Evolutionary conservation across 2,329 filamentous ascomycete genomes (phyloP).

Genomic region (Monilinia laxa): DNA sequence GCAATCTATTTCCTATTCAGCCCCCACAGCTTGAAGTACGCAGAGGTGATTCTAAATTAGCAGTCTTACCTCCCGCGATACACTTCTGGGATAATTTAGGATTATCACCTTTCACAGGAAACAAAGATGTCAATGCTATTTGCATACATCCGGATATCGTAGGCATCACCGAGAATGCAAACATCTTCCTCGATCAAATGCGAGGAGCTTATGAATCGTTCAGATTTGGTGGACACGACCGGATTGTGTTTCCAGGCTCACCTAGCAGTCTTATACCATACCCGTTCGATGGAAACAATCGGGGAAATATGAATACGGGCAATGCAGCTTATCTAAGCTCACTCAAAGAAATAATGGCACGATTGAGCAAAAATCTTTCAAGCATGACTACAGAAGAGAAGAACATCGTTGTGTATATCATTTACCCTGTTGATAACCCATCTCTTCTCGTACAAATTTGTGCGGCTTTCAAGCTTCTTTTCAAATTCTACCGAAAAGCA

Average conservation of each 20-base stretch:
- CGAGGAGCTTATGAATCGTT: constrained; percentile 71
- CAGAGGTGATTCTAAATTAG: constrained; percentile 66
- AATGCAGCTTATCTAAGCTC: constrained; percentile 30
- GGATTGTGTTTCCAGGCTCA: constrained; percentile 43
- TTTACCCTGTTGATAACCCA: constrained; percentile 65
- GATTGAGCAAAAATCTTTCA: constrained; percentile 38
- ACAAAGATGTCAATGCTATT: constrained; percentile 69
- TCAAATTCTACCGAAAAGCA: constrained; percentile 59
- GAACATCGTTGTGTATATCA: constrained; percentile 74
- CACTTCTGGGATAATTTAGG: constrained; percentile 81
- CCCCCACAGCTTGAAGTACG: constrained; percentile 71
- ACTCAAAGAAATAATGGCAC: constrained; percentile 37
- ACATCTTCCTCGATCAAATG: constrained; percentile 65
- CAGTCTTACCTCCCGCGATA: constrained; percentile 71
- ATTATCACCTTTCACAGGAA: constrained; percentile 66
- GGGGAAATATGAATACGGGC: constrained; percentile 38
- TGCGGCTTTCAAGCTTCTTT: constrained; percentile 70
- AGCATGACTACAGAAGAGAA: constrained; percentile 42
- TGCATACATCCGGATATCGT: constrained; percentile 69
- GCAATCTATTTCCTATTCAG: constrained; percentile 60
- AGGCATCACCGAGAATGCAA: constrained; percentile 60
- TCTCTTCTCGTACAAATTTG: constrained; percentile 68
- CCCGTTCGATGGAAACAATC: constrained; percentile 40
- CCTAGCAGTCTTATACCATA: constrained; percentile 38
- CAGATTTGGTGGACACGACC: constrained; percentile 65